phyloP scores from a whole-genome alignment of 805 yeast species.

The Scheffersomyces spartinae region DNA sequence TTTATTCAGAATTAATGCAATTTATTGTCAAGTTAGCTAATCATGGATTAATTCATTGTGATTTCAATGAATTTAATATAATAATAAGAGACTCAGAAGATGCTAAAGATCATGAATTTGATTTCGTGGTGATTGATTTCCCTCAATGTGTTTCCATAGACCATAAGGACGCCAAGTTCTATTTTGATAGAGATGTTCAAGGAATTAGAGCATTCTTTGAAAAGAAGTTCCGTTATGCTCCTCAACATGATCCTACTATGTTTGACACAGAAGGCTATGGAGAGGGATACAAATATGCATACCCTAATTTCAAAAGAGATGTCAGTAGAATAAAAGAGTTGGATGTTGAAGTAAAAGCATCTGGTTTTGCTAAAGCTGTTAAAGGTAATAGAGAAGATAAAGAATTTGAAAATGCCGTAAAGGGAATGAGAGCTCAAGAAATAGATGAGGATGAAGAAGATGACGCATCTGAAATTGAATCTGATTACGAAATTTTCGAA shows the following conservation, averaged over 20 bases:
- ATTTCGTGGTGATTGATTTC: constrained; percentile 89
- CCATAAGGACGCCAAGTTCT: constrained; percentile 78
- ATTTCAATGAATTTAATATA: constrained; percentile 92
- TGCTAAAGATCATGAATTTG: constrained; percentile 38
- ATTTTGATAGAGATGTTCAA: constrained; percentile 87
- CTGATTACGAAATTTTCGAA: no score
- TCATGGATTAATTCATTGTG: constrained; percentile 92
- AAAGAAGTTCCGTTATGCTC: constrained; percentile 64
- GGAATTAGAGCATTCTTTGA: constrained; percentile 79
- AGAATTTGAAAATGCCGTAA: constrained; percentile 70
- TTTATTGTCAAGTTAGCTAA: constrained; percentile 77
- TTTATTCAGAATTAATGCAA: constrained; percentile 79
- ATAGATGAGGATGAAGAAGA: constrained; percentile 13
- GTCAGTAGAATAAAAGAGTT: constrained; percentile 55
- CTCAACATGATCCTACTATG: constrained; percentile 58
- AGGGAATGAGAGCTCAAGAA: constrained; percentile 44
- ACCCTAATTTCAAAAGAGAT: constrained; percentile 73
- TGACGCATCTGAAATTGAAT: constrained; percentile 13
- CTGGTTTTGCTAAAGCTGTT: constrained; percentile 53
- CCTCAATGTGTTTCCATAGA: constrained; percentile 95
- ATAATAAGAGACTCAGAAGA: constrained; percentile 61
- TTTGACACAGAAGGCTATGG: constrained; percentile 72
- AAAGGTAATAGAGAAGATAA: constrained; percentile 30
- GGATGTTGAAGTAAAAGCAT: constrained; percentile 84
- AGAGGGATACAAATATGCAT: constrained; percentile 63